A percentile compares a stretch with the other conserved stretches of the same genome.
Evolutionary conservation across 2,329 filamentous ascomycete species (phyloP).

Genomic region (Hypoxylon sp.): DNA sequence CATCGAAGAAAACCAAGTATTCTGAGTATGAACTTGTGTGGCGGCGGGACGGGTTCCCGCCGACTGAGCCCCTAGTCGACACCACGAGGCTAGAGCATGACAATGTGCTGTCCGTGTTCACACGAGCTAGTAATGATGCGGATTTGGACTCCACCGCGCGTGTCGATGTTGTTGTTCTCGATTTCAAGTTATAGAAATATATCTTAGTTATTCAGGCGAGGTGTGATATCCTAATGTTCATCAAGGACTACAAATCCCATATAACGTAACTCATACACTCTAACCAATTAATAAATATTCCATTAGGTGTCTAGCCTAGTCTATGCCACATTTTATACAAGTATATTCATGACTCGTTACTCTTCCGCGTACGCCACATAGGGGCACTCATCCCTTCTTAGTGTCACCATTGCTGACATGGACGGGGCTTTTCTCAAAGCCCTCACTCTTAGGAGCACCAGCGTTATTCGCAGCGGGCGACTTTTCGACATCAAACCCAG

Average conservation of each 20-base stretch:
- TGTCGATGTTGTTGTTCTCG: conserved; percentile 56
- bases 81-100: conserved; percentile 56
- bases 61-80: conserved; percentile 60
- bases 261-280: neutral
- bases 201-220: neutral
- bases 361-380: conserved; percentile 21
- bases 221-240: neutral
- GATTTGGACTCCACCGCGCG: conserved; percentile 18
- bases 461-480: conserved; percentile 33
- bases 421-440: conserved; percentile 10
- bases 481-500: conserved; percentile 46
- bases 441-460: neutral
- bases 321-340: conserved; percentile 38
- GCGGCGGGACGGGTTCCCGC: conserved; percentile 55
- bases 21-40: conserved; percentile 57
- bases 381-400: conserved; percentile 40
- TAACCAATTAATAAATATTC: conserved; percentile 22
- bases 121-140: conserved; percentile 42
- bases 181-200: conserved; percentile 53
- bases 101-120: conserved; percentile 57
- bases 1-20: conserved; percentile 52
- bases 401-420: conserved; percentile 36
- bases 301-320: conserved; percentile 29
- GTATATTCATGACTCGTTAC: conserved; percentile 41
- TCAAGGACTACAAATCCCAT: neutral